Evolutionary conservation across 345 rosid genomes (phyloP).

Genomic region (Arabis hirsuta): DNA sequence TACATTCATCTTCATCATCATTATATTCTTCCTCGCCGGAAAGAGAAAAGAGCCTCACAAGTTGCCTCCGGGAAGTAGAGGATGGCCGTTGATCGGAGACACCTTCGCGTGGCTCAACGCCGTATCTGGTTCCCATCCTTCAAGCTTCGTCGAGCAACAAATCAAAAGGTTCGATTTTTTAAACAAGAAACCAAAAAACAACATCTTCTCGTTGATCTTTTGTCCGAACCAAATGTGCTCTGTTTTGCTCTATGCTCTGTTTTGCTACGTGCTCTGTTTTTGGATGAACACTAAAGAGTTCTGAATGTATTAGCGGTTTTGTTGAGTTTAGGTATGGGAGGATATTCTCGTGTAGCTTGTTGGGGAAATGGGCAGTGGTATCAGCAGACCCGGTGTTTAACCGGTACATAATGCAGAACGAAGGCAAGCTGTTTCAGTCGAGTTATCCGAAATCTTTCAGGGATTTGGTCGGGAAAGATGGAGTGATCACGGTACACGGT

Average conservation of each 20-base stretch:
- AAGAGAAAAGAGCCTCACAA: slow-evolving; percentile 22
- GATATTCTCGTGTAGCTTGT: slow-evolving; percentile 77
- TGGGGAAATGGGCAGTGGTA: slow-evolving; percentile 76
- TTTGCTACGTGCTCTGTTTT: slow-evolving; percentile 13
- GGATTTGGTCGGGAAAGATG: slow-evolving; percentile 84
- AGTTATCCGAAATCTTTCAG: slow-evolving; percentile 88
- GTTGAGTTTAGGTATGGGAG: slow-evolving; percentile 60
- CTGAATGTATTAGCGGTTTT: not conserved
- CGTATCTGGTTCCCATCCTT: slow-evolving; percentile 80
- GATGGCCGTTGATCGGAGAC: slow-evolving; percentile 83
- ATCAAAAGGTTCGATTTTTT: slow-evolving; percentile 53
- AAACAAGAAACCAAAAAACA: not conserved
- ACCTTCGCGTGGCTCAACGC: slow-evolving; percentile 76
- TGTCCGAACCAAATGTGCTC: not conserved
- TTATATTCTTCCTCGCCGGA: slow-evolving; percentile 12
- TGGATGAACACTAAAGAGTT: not conserved
- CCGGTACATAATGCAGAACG: slow-evolving; percentile 75
- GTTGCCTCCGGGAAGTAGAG: slow-evolving; percentile 74
- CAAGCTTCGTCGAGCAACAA: slow-evolving; percentile 65
- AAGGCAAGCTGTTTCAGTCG: slow-evolving; percentile 80
- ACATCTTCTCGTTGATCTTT: not conserved
- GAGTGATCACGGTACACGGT: slow-evolving; percentile 78
- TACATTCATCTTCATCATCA: slow-evolving; percentile 23
- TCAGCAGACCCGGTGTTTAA: slow-evolving; percentile 76
- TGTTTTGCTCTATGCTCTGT: slow-evolving; percentile 20